Evolutionary conservation across 2,329 filamentous ascomycete species (phyloP).

Genomic region (Fusarium oligoseptatum): DNA sequence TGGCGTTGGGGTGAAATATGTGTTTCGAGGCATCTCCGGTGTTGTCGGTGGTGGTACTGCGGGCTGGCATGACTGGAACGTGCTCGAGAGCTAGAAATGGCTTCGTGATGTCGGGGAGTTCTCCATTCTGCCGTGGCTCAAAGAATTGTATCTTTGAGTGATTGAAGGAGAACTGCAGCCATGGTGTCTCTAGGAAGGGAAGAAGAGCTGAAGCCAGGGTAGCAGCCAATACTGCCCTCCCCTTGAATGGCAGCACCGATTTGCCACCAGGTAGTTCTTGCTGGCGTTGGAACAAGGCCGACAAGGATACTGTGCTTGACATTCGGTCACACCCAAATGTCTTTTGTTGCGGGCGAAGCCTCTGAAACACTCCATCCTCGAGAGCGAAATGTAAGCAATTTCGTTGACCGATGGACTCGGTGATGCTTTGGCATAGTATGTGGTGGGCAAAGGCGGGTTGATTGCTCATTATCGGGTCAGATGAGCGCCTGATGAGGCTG

Average conservation of each 20-base stretch:
- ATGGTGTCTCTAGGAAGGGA: not conserved
- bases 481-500: not conserved
- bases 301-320: not conserved
- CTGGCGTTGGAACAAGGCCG: not conserved
- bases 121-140: not conserved
- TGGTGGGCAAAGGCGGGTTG: not conserved
- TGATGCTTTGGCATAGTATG: not conserved
- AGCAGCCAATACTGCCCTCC: not conserved
- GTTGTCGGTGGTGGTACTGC: not conserved
- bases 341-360: not conserved
- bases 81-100: not conserved
- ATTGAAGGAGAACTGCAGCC: not conserved
- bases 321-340: not conserved
- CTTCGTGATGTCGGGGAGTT: not conserved
- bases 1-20: not conserved
- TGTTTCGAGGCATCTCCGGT: not conserved
- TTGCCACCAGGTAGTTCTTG: not conserved
- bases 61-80: not conserved
- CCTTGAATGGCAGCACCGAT: not conserved
- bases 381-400: not conserved
- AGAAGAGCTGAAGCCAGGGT: not conserved
- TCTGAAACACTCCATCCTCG: not conserved
- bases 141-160: not conserved
- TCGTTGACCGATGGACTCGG: not conserved
- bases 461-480: not conserved